phyloP scores from a whole-genome alignment of 192 early-diverging fungal genomes.

The Coemansia sp. region DNA sequence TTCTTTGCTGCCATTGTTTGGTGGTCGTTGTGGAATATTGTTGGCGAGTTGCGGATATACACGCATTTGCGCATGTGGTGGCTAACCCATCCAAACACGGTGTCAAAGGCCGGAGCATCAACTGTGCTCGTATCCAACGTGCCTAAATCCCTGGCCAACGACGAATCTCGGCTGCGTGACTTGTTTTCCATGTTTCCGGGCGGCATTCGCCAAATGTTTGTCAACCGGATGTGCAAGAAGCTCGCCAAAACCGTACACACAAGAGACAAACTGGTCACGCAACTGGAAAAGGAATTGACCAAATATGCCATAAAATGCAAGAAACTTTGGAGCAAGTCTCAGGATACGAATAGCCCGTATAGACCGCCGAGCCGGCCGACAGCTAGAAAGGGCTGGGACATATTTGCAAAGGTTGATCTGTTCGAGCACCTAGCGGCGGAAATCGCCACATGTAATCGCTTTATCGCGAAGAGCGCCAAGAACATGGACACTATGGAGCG shows the following conservation, averaged over 20 bases:
- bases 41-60: conserved; percentile 61
- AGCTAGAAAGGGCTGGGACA: neutral
- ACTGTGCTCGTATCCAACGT: conserved; percentile 74
- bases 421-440: conserved; percentile 38
- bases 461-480: conserved; percentile 48
- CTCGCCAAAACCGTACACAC: conserved; percentile 54
- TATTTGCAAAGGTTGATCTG: conserved; percentile 47
- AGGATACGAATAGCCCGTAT: neutral
- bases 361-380: neutral
- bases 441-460: conserved; percentile 34
- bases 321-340: conserved; percentile 21
- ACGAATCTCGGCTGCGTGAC: conserved; percentile 44
- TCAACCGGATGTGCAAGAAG: conserved; percentile 59
- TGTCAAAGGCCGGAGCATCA: conserved; percentile 51
- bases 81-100: conserved; percentile 56
- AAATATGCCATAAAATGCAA: conserved; percentile 48
- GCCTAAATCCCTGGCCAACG: conserved; percentile 59
- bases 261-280: conserved; percentile 52
- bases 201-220: conserved; percentile 65
- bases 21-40: conserved; percentile 54
- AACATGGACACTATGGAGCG: conserved; percentile 23
- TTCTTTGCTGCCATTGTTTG: conserved; percentile 35
- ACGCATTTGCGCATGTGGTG: conserved; percentile 65
- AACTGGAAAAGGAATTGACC: conserved; percentile 58
- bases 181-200: conserved; percentile 66